Conservation (phyloP, 2,329 filamentous ascomycete species). For the Aspergillus luchuensis region DNA sequence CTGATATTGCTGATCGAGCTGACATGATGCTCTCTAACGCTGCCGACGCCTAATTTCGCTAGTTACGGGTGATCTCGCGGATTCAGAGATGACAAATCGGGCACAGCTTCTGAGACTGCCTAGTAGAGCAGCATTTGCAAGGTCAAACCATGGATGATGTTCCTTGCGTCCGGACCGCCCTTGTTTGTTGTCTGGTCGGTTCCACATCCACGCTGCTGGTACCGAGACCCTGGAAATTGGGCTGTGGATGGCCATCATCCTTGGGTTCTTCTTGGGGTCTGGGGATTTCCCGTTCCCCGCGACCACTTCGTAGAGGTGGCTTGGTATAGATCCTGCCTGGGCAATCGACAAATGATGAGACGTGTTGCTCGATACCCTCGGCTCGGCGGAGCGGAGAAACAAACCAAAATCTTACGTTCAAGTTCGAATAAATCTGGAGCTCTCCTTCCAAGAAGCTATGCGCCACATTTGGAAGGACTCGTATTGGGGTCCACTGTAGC, state of each 20-base stretch:
- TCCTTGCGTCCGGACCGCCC: background rate
- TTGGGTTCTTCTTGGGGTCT: background rate
- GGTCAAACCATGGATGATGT: background rate
- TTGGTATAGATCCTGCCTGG: background rate
- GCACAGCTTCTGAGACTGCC: background rate
- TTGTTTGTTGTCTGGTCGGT: background rate
- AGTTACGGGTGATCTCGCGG: background rate
- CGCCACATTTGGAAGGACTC: slow-evolving; percentile 3
- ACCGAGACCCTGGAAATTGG: background rate
- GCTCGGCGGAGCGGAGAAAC: slow-evolving; percentile 25
- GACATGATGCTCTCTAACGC: background rate
- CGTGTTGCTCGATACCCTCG: slow-evolving; percentile 5
- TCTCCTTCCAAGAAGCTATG: background rate
- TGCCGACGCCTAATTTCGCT: background rate
- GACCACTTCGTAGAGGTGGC: background rate
- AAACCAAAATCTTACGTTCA: background rate
- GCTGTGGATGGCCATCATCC: background rate
- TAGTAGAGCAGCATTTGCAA: background rate
- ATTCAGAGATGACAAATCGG: background rate
- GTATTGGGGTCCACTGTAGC: background rate
- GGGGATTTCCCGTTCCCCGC: slow-evolving; percentile 1
- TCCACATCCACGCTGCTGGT: background rate
- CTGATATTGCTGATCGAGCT: slow-evolving; percentile 1
- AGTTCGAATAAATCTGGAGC: background rate
- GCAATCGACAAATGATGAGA: background rate